Percentiles rank a stretch among this genome's conserved stretches.
Conservation (phyloP, 176 grass and related monocot genomes). For the Juncus effusus region DNA sequence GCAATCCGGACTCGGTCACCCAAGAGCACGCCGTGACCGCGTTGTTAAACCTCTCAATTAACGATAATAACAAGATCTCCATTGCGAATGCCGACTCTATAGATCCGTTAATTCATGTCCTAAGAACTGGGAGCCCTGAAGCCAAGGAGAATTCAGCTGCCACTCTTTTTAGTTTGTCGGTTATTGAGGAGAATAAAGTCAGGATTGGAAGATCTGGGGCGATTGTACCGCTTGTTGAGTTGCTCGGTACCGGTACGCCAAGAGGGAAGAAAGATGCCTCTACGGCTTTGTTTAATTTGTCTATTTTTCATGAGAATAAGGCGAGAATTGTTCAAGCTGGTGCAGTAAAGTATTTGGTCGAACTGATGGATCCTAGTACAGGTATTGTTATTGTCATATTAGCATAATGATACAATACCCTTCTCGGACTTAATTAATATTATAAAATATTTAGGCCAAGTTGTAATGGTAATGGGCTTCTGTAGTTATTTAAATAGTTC, state of each 20-base stretch:
- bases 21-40: constrained; percentile 78
- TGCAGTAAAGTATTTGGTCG: constrained; percentile 63
- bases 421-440: too few relatives aligned
- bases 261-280: constrained; percentile 84
- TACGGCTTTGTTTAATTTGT: constrained; percentile 77
- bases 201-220: constrained; percentile 72
- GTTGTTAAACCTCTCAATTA: constrained; percentile 71
- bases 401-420: too few relatives aligned
- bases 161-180: constrained; percentile 79
- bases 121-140: constrained; percentile 64
- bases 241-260: constrained; percentile 55
- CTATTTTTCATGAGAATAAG: constrained; percentile 79
- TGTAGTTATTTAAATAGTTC: too few relatives aligned
- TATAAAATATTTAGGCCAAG: too few relatives aligned
- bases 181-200: constrained; percentile 67
- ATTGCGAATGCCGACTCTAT: constrained; percentile 59
- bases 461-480: too few relatives aligned
- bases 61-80: constrained; percentile 74
- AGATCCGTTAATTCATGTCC: constrained; percentile 67
- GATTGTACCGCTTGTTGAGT: constrained; percentile 61
- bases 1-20: constrained; percentile 42
- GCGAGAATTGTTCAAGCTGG: constrained; percentile 63
- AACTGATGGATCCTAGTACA: constrained; percentile 82
- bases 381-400: constrained; percentile 11
- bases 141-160: constrained; percentile 80